These are phyloP conservation scores for Tulasnella sp. DNA, from an alignment of 768 basidiomycete species.

Conservation along the genomic window DNA sequence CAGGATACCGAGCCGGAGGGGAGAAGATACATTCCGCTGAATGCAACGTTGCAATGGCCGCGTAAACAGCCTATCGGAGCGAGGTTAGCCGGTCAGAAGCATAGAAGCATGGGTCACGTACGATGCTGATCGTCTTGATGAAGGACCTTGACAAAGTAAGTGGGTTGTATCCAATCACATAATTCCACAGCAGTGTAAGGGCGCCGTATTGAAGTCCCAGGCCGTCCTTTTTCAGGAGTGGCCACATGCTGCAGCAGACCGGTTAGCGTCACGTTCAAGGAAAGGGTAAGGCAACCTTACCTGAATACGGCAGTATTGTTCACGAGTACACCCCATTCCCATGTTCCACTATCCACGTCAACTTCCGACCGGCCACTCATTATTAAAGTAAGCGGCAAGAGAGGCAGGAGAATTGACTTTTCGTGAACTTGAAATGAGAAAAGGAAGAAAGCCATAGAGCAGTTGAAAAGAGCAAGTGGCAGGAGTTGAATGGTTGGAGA, in stretches of 20 bases:
- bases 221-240: constrained; percentile 68
- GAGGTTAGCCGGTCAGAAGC: constrained; percentile 2
- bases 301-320: constrained; percentile 84
- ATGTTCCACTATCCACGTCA: constrained; percentile 24
- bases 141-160: constrained; percentile 34
- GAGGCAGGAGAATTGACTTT: constrained; percentile 76
- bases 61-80: constrained; percentile 41
- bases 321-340: constrained; percentile 57
- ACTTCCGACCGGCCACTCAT: constrained; percentile 31
- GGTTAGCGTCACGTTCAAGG: background rate
- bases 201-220: constrained; percentile 62
- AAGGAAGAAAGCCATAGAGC: constrained; percentile 85
- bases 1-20: constrained; percentile 69
- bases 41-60: constrained; percentile 44
- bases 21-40: constrained; percentile 44
- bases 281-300: constrained; percentile 32
- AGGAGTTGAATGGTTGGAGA: constrained; percentile 55
- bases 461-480: constrained; percentile 66
- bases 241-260: constrained; percentile 65
- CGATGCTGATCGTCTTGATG: constrained; percentile 27
- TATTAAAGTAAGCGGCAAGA: constrained; percentile 72
- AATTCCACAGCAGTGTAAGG: constrained; percentile 65
- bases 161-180: constrained; percentile 65
- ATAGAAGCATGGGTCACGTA: constrained; percentile 13
- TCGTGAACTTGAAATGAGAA: constrained; percentile 97